A percentile compares a stretch with the other conserved stretches of the same genome.
phyloP scores from a whole-genome alignment of 306 rosid genomes.

The Pachyrhizus erosus region DNA sequence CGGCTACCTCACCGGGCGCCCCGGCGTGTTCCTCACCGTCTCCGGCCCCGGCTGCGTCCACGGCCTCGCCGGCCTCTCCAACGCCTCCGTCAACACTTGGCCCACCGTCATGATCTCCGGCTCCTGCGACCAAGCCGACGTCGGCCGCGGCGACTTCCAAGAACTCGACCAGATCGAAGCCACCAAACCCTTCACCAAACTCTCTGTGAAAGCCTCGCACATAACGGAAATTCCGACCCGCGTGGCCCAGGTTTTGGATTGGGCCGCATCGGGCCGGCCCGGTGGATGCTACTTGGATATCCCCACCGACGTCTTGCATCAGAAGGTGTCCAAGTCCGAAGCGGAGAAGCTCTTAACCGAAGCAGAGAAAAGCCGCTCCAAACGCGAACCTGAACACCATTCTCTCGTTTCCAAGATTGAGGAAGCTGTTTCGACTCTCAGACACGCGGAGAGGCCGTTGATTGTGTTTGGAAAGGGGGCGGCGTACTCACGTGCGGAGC shows the following conservation, averaged over 20 bases:
- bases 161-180: conserved; percentile 90
- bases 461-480: conserved; percentile 96
- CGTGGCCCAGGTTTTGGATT: conserved; percentile 61
- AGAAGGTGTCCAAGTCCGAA: conserved; percentile 61
- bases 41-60: conserved; percentile 98
- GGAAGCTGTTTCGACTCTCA: conserved; percentile 63
- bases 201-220: conserved; percentile 66
- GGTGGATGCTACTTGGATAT: conserved; percentile 90
- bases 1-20: conserved; percentile 79
- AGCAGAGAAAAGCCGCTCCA: conserved; percentile 41
- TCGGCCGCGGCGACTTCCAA: conserved; percentile 98
- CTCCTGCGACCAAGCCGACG: conserved; percentile 74
- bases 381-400: background rate
- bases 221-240: conserved; percentile 68
- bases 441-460: conserved; percentile 77
- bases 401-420: conserved; percentile 40
- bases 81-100: conserved; percentile 84
- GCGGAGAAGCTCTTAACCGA: conserved; percentile 61
- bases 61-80: conserved; percentile 92
- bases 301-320: conserved; percentile 86
- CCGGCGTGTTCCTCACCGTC: conserved; percentile 92
- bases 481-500: conserved; percentile 82
- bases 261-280: conserved; percentile 68
- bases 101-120: conserved; percentile 93
- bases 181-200: conserved; percentile 74